phyloP scores from a whole-genome alignment of 305 asterid species.

The Ilex paraguariensis region DNA sequence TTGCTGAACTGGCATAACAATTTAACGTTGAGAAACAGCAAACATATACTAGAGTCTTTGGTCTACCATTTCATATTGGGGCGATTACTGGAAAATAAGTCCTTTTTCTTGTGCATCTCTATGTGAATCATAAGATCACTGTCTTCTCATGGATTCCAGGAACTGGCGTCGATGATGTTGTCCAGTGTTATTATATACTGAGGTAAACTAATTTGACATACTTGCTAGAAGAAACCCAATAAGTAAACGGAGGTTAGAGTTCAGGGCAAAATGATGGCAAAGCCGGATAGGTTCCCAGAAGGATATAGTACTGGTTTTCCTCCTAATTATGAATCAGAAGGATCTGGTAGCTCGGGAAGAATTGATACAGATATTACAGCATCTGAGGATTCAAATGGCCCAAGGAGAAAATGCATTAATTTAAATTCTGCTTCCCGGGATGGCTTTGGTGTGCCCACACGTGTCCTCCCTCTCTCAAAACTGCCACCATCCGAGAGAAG shows the following conservation, averaged over 20 bases:
- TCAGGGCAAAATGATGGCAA: constrained; percentile 42
- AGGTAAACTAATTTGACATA: background rate
- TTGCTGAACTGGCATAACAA: background rate
- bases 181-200: background rate
- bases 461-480: constrained; percentile 49
- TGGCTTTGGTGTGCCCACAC: constrained; percentile 70
- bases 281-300: constrained; percentile 50
- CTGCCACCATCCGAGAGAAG: constrained; percentile 53
- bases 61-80: background rate
- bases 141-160: background rate
- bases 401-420: constrained; percentile 66
- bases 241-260: constrained; percentile 11
- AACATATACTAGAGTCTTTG: too few species aligned
- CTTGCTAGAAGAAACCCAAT: background rate
- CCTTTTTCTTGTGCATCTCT: background rate
- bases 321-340: constrained; percentile 61
- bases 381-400: constrained; percentile 42
- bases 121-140: background rate
- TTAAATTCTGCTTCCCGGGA: constrained; percentile 63
- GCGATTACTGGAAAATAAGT: background rate
- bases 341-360: constrained; percentile 62
- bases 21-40: too few species aligned
- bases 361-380: constrained; percentile 24
- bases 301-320: constrained; percentile 50
- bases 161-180: background rate